A percentile compares a stretch with the other conserved stretches of the same genome.
Evolutionary conservation across 768 basidiomycete species (phyloP).

Genomic region (Leccinum rimulosum): DNA sequence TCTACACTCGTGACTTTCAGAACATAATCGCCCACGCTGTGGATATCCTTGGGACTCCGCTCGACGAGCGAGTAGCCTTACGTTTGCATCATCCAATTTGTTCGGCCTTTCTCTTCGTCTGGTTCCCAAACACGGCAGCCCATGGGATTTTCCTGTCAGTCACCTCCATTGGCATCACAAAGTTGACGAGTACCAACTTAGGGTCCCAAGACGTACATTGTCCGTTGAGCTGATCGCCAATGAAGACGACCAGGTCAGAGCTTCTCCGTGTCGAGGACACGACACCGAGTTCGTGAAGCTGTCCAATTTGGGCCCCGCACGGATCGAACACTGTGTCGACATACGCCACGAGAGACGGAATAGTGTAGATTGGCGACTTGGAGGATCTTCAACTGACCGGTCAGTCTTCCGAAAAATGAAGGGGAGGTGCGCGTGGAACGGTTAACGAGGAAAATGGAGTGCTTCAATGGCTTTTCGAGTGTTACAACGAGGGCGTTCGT

Average conservation of each 20-base stretch:
- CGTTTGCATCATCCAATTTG: constrained; percentile 71
- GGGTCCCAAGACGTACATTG: constrained; percentile 88
- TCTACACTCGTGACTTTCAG: constrained; percentile 83
- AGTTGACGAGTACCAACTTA: constrained; percentile 85
- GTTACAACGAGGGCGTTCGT: too few species aligned
- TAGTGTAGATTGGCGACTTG: constrained; percentile 95
- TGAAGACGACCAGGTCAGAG: constrained; percentile 89
- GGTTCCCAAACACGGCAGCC: constrained; percentile 93
- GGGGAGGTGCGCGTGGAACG: constrained; percentile 68
- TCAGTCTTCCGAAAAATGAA: constrained; percentile 70
- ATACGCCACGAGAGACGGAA: constrained; percentile 74
- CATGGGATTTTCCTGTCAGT: constrained; percentile 79
- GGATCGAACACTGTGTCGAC: constrained; percentile 64
- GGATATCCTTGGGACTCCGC: constrained; percentile 76
- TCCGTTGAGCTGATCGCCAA: constrained; percentile 91
- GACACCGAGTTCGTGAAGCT: constrained; percentile 71
- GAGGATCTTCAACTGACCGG: constrained; percentile 83
- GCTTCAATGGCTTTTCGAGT: constrained; percentile 3
- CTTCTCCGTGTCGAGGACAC: constrained; percentile 72
- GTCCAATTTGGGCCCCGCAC: constrained; percentile 58
- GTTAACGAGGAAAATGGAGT: constrained; percentile 33
- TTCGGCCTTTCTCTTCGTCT: constrained; percentile 72
- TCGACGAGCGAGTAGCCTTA: constrained; percentile 86
- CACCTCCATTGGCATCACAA: constrained; percentile 58
- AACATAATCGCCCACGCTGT: constrained; percentile 90